Base-by-base conservation (phyloP, 2,329 filamentous ascomycete species). In the Scedosporium aurantiacum region DNA sequence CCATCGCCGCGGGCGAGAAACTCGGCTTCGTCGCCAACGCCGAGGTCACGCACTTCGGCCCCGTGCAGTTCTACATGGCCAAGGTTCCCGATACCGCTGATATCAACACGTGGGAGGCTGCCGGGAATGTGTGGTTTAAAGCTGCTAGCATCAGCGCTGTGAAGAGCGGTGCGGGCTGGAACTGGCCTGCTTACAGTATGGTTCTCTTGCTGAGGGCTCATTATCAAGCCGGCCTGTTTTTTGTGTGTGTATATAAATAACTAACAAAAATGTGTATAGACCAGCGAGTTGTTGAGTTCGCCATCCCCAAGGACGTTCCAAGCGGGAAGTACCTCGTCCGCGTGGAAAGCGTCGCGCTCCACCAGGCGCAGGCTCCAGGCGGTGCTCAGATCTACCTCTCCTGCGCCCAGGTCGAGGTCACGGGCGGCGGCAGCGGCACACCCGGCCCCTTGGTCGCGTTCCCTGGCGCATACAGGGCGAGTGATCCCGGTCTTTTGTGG, bases 21-120 rank as follows among this genome's bases (percentile, higher is more conserved):
- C 68, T 78, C n/a, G 75, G 75, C 45, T 78, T 78, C 69, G 70
- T 71, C 3, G 70, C 75, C 57, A 69, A 68, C 57, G 63, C 65
- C 23, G 65, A 70, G 25, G 66, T 78, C 40, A 69, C 69, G 18
- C 73, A 75, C 68, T 73, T 72, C 16, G 73, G 74, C 25, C 73
- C 75, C 8, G 67, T 75, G 6, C 65, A 69, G 12, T 72, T 74
- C 55, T 74, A 73, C 67, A 64, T 74, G 66, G 71, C 68, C 66
- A 72, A 71, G 68, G 72, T 72, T 0, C 71, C 72, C 21, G 62
- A 65, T 5, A 67, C 67, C 43, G 67, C 67, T 28, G 65, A 63
- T 18, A 66, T 67, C 45, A 67, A 62, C 72, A 74, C 66, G 66
- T 71, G 43, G 72, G 72, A 14, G 69, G 68, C 28, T 70, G 71